These are phyloP conservation scores for Cladosporium halotolerans DNA, from an alignment of 2,329 filamentous ascomycete genomes.

Conservation along the genomic window DNA sequence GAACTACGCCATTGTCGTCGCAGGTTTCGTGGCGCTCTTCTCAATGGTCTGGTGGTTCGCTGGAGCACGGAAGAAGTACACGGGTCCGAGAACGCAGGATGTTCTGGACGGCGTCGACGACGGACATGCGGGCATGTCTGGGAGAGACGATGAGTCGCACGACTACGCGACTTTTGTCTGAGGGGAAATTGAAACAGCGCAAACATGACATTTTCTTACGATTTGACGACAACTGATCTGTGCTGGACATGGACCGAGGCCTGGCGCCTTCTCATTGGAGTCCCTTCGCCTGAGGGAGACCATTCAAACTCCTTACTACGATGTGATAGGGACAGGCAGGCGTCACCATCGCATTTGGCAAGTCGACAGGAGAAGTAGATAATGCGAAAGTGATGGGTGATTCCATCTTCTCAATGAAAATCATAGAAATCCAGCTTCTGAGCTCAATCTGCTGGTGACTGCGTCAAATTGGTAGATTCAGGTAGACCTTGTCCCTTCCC, in stretches of 20 bases:
- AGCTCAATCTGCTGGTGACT: too few species aligned
- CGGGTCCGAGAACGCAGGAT: conserved; percentile 43
- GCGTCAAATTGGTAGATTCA: too few species aligned
- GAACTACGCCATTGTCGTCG: conserved; percentile 51
- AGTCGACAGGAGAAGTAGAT: too few species aligned
- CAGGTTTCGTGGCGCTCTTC: conserved; percentile 41
- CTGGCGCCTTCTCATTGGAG: background rate
- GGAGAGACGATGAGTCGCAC: background rate
- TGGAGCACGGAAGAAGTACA: conserved; percentile 49
- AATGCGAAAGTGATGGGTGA: too few species aligned
- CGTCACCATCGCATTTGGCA: too few species aligned
- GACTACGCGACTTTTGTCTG: conserved; percentile 5
- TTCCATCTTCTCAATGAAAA: too few species aligned
- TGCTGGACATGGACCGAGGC: conserved; percentile 2
- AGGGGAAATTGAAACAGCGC: background rate
- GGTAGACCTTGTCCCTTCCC: too few species aligned
- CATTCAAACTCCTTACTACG: too few species aligned
- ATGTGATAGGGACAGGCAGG: too few species aligned
- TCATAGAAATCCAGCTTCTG: too few species aligned
- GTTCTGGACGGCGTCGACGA: conserved; percentile 31
- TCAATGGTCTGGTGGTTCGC: conserved; percentile 43
- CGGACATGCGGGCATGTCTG: conserved; percentile 15
- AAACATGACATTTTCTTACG: conserved; percentile 4
- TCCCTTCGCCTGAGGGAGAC: too few species aligned
- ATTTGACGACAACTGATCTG: background rate